Evolutionary conservation across 805 yeast genomes (phyloP).

Genomic region (Candida hungchunana): DNA sequence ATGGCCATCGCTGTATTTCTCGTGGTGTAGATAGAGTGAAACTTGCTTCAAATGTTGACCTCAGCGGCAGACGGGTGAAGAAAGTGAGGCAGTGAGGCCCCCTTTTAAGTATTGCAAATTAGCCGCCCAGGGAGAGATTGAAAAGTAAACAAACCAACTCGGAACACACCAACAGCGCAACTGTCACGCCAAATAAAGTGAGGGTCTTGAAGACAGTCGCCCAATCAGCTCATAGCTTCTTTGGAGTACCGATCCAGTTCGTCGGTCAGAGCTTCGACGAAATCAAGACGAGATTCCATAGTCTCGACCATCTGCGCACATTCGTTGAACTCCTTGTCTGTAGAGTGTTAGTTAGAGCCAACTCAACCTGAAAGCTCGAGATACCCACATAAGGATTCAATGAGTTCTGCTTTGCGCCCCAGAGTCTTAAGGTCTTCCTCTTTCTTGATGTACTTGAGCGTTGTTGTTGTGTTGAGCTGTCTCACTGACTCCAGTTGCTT

Average conservation of each 20-base stretch:
- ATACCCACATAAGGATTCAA: constrained; percentile 20
- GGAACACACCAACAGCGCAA: no score
- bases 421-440: constrained; percentile 38
- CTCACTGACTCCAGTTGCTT: constrained; percentile 45
- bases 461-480: constrained; percentile 54
- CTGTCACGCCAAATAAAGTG: no score
- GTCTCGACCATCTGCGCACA: constrained; percentile 8
- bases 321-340: constrained; percentile 28
- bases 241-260: constrained; percentile 19
- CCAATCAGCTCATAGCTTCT: constrained; percentile 1
- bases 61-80: neutral
- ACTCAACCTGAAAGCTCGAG: neutral
- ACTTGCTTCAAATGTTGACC: neutral
- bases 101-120: constrained; percentile 5
- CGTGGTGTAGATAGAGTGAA: no score
- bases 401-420: constrained; percentile 15
- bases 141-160: constrained; percentile 14
- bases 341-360: no score
- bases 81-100: neutral
- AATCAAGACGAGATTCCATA: constrained; percentile 16
- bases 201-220: no score
- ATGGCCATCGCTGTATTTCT: constrained; percentile 5
- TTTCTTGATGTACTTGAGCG: constrained; percentile 44
- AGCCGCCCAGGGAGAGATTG: constrained; percentile 13
- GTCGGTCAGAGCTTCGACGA: constrained; percentile 16